A percentile compares a stretch with the other conserved stretches of the same genome.
phyloP scores from a whole-genome alignment of 192 early-diverging fungal species.

The Rhizophlyctis rosea region DNA sequence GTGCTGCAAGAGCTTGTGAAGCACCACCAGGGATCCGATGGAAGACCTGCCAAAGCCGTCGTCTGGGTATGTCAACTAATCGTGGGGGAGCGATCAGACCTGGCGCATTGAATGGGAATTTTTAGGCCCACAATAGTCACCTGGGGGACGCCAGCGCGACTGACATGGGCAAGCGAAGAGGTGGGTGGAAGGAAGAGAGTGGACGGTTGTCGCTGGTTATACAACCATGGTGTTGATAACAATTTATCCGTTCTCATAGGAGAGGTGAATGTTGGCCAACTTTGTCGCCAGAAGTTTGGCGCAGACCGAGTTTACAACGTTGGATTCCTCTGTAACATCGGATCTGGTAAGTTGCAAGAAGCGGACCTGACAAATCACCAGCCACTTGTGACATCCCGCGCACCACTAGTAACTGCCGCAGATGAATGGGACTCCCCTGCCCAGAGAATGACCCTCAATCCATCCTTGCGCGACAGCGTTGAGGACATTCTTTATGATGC shows the following conservation, averaged over 20 bases:
- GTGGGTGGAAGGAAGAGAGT: no score
- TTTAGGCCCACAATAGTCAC: constrained; percentile 13
- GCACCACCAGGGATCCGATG: background rate
- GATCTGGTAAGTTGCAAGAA: no score
- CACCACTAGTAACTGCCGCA: constrained; percentile 15
- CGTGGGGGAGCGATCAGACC: no score
- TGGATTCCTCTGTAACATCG: constrained; percentile 1
- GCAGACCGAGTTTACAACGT: constrained; percentile 7
- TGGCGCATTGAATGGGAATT: no score
- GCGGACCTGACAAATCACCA: no score
- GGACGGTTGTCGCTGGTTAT: no score
- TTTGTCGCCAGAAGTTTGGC: constrained; percentile 10
- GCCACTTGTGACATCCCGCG: no score
- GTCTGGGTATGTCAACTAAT: constrained; percentile 16
- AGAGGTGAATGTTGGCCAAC: constrained; percentile 16
- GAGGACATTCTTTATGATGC: constrained; percentile 4
- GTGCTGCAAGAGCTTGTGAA: background rate
- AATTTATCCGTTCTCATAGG: background rate
- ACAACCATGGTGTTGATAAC: no score
- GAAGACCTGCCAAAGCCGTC: constrained; percentile 3
- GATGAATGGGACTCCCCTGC: constrained; percentile 18
- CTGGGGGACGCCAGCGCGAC: constrained; percentile 11
- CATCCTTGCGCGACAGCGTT: background rate
- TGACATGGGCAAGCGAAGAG: constrained; percentile 15
- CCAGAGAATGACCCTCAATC: constrained; percentile 5